Percentiles rank a stretch among this genome's conserved stretches.
Conservation (phyloP, 2,329 filamentous ascomycete genomes). For the Aspergillus pseudoglaucus region DNA sequence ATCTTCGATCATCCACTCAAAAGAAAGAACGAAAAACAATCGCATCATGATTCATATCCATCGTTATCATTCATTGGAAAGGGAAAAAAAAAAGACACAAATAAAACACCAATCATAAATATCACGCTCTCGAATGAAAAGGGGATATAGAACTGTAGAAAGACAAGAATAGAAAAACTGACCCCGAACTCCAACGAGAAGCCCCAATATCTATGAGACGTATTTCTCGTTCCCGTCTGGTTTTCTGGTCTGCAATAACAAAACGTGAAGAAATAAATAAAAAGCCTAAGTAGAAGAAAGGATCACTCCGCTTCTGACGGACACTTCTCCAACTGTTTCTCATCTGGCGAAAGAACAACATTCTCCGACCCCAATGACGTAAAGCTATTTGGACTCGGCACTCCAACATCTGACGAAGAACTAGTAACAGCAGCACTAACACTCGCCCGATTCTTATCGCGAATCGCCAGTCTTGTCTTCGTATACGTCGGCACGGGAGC, state of each 20-base stretch:
- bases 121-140: constrained; percentile 1
- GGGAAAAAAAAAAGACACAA: constrained; percentile 2
- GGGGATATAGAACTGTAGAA: constrained; percentile 1
- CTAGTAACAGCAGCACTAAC: constrained; percentile 21
- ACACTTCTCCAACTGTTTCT: constrained; percentile 4
- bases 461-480: constrained; percentile 24
- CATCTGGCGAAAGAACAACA: constrained; percentile 10
- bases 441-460: constrained; percentile 23
- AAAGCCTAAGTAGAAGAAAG: constrained; percentile 1
- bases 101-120: not conserved
- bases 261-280: constrained; percentile 1
- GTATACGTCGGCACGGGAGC: constrained; percentile 40
- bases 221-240: too few relatives aligned
- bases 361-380: constrained; percentile 13
- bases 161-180: not conserved
- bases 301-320: not conserved
- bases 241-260: not conserved
- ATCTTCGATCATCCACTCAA: not conserved
- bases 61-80: constrained; percentile 12
- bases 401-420: constrained; percentile 21
- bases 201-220: too few relatives aligned
- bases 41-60: constrained; percentile 14
- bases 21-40: not conserved
- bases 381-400: constrained; percentile 13
- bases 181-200: not conserved